Base-by-base conservation (phyloP, 805 yeast species). In the Yamadazyma olivae region DNA sequence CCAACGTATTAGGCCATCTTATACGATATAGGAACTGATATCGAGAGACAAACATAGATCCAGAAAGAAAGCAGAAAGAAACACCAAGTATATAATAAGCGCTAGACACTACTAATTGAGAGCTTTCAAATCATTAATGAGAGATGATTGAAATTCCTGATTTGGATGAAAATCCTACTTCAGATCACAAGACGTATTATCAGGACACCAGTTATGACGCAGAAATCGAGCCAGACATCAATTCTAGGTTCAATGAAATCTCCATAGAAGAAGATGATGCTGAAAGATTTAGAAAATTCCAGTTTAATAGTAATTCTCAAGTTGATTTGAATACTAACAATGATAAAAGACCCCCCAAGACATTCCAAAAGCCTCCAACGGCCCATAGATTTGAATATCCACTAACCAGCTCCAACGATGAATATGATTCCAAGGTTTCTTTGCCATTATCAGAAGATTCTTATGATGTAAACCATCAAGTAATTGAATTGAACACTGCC, bases 141-240 rank as follows among this genome's bases (percentile, higher is more conserved):
- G 17, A 19, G 3, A 67, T 67, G 74, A 68, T 68, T 38, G 73
- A 68, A 42, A 68, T 68, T 24, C 74, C 74, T 6, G 66, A 63
- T 42, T 54, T 68, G 44, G 69, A 64, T 23, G 63, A 61, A 17
- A 39, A 35, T 45, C 26, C 36, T 38, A 36, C 45, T 27, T 26
- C 53, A 21, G n/a, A 15, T 21, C 3, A 17, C 30, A 6, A n/a
- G n/a, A n/a, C n/a, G n/a, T n/a, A n/a, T n/a, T n/a, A n/a, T n/a
- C 10, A 20, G 9, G 10, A 20, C 10, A 7, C 23, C 23, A 20
- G 10, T 20, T 20, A 20, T 20, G 23, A 7, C 7, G 23, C 7
- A 20, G 23, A 10, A 20, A 10, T 7, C 23, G 23, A 20, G 7
- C 10, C 10, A 7, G 23, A 20, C 10, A 20, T 7, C 23, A 20